phyloP scores from a whole-genome alignment of 2,329 filamentous ascomycete genomes.

The Knoxdaviesia capensis region DNA sequence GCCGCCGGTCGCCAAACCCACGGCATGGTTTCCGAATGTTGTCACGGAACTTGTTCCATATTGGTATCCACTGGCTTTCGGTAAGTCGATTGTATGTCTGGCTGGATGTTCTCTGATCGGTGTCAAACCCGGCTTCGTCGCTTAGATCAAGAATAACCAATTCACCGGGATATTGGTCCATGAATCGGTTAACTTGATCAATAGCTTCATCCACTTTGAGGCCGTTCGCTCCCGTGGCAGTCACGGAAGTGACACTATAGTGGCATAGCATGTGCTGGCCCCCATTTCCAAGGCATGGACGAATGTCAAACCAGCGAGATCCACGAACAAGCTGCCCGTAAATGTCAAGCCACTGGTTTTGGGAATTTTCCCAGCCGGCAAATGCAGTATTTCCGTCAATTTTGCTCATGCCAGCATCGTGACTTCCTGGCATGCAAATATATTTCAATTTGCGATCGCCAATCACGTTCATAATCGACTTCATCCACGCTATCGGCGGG shows the following conservation, averaged over 20 bases:
- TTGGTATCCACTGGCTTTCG: conserved; percentile 11
- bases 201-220: conserved; percentile 16
- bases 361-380: conserved; percentile 12
- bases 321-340: conserved; percentile 20
- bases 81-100: conserved; percentile 1
- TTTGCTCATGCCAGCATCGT: conserved; percentile 22
- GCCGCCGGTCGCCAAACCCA: background rate
- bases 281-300: conserved; percentile 6
- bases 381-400: conserved; percentile 11
- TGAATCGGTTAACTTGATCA: conserved; percentile 20
- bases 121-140: conserved; percentile 10
- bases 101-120: conserved; percentile 10
- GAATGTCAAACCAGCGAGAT: conserved; percentile 23
- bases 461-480: conserved; percentile 8
- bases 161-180: conserved; percentile 17
- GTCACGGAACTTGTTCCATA: conserved; percentile 18
- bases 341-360: conserved; percentile 20
- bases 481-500: conserved; percentile 9
- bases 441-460: conserved; percentile 16
- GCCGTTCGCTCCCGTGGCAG: conserved; percentile 1
- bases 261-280: conserved; percentile 1
- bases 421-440: conserved; percentile 22
- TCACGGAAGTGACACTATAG: background rate
- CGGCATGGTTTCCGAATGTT: conserved; percentile 11
- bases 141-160: conserved; percentile 20